A percentile compares a stretch with the other conserved stretches of the same genome.
phyloP scores from a whole-genome alignment of 495 filamentous ascomycete species.

The Cercophora samala region DNA sequence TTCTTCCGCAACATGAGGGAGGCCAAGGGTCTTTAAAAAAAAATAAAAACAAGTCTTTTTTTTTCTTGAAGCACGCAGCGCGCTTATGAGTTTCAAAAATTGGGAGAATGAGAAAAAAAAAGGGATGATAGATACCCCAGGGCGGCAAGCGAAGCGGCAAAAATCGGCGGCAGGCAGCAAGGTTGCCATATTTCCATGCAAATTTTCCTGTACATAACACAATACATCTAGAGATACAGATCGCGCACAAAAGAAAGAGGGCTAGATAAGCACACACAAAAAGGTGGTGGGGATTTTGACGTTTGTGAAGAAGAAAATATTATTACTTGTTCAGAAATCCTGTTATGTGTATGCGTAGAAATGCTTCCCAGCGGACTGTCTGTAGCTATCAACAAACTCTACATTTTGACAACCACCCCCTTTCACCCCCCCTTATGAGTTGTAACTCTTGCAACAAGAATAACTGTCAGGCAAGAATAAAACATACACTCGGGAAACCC shows the following conservation, averaged over 20 bases:
- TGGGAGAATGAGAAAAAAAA: not conserved
- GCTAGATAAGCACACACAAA: not conserved
- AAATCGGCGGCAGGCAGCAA: not conserved
- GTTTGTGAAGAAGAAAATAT: too few species aligned
- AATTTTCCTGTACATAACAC: constrained; percentile 3
- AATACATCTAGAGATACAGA: not conserved
- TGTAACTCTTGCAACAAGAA: too few species aligned
- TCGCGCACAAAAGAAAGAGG: not conserved
- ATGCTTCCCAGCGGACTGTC: too few species aligned
- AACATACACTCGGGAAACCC: too few species aligned
- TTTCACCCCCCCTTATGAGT: too few species aligned
- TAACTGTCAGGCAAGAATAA: too few species aligned
- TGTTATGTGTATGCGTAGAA: too few species aligned
- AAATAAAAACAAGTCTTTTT: too few species aligned
- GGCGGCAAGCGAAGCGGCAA: not conserved
- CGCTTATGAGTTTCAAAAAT: not conserved
- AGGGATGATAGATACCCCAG: constrained; percentile 4
- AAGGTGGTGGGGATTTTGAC: not conserved
- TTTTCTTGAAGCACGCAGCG: not conserved
- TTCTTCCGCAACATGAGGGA: constrained; percentile 59
- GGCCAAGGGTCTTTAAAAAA: constrained; percentile 6
- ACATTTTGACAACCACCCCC: too few species aligned
- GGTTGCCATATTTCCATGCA: not conserved
- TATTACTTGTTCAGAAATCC: too few species aligned
- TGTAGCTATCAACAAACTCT: too few species aligned